A percentile compares a stretch with the other conserved stretches of the same genome.
These are phyloP conservation scores for Fusarium miscanthi DNA, from an alignment of 2,329 filamentous ascomycete genomes.

Conservation along the genomic window DNA sequence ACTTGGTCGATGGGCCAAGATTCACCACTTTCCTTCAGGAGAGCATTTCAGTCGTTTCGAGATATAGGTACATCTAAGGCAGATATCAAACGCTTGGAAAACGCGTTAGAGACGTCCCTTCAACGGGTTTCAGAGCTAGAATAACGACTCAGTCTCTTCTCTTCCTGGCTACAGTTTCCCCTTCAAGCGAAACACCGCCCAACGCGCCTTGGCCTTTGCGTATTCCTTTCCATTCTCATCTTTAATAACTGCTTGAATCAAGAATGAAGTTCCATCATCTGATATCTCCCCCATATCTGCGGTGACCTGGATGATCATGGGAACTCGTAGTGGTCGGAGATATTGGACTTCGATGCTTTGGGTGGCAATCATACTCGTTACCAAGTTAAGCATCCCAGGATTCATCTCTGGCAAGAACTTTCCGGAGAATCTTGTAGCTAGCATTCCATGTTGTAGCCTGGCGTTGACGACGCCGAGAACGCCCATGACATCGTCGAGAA, in stretches of 20 bases:
- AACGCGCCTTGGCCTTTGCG: neutral
- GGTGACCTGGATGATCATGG: neutral
- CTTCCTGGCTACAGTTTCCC: neutral
- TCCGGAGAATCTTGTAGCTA: fast-evolving
- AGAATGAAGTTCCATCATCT: neutral
- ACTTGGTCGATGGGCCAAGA: neutral
- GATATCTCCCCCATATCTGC: neutral
- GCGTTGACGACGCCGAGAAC: neutral
- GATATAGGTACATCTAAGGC: fast-evolving
- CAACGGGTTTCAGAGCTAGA: neutral
- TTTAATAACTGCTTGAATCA: fast-evolving
- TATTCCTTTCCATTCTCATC: neutral
- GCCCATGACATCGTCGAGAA: neutral
- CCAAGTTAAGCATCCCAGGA: neutral
- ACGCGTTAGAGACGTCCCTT: neutral
- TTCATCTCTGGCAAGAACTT: fast-evolving
- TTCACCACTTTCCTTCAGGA: fast-evolving
- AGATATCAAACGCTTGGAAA: fast-evolving
- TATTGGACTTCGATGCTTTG: neutral
- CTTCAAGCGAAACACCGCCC: fast-evolving
- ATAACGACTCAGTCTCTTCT: neutral
- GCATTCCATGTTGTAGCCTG: neutral
- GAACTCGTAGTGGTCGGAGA: neutral
- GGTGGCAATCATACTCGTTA: neutral
- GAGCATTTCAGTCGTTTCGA: neutral